Evolutionary conservation across 2,329 filamentous ascomycete genomes (phyloP).

Genomic region (Epichloe aotearoae): DNA sequence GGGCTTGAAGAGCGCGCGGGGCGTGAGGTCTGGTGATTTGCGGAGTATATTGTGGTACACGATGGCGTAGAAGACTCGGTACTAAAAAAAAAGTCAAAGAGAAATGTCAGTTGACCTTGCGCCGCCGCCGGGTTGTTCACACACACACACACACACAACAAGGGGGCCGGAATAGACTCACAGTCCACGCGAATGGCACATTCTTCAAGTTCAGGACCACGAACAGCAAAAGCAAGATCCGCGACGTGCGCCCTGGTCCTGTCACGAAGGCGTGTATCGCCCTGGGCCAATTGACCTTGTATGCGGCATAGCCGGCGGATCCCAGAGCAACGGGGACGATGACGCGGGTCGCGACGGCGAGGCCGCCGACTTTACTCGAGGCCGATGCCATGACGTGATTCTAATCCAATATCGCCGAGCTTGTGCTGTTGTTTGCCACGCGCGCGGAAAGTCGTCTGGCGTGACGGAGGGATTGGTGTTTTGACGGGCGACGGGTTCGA

Average conservation of each 20-base stretch:
- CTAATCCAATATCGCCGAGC: background rate
- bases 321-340: slow-evolving; percentile 29
- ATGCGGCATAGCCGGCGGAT: slow-evolving; percentile 33
- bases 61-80: slow-evolving; percentile 45
- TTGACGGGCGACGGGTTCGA: too few relatives aligned
- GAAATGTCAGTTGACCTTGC: background rate
- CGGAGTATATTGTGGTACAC: slow-evolving; percentile 39
- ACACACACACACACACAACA: background rate
- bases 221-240: slow-evolving; percentile 40
- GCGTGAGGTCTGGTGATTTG: slow-evolving; percentile 34
- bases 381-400: slow-evolving; percentile 18
- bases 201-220: slow-evolving; percentile 58
- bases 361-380: slow-evolving; percentile 17
- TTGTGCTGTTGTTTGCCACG: background rate
- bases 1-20: slow-evolving; percentile 59
- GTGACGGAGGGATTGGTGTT: background rate
- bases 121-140: background rate
- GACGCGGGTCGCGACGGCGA: slow-evolving; percentile 23
- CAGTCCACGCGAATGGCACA: slow-evolving; percentile 63
- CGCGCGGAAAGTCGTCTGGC: background rate
- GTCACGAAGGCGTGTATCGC: slow-evolving; percentile 33
- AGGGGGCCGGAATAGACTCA: slow-evolving; percentile 24
- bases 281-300: slow-evolving; percentile 28
- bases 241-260: slow-evolving; percentile 39
- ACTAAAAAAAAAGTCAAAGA: slow-evolving; percentile 20